Percentiles rank a stretch among this genome's conserved stretches.
These are phyloP conservation scores for Phytophthora nicotianae DNA, from an alignment of 352 stramenopile genomes.

Conservation along the genomic window DNA sequence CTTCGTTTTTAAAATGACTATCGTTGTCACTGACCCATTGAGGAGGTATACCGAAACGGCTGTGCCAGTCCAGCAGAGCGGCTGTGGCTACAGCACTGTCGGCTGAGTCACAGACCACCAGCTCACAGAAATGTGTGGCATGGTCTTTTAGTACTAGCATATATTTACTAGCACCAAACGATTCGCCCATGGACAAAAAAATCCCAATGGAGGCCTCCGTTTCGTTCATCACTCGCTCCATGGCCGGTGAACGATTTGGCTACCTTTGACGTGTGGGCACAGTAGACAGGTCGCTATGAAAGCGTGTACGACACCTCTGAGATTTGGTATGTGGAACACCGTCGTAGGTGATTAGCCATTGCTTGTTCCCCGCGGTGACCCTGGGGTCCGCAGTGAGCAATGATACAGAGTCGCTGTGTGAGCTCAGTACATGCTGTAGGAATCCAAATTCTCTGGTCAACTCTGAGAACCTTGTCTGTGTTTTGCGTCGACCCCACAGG, in stretches of 20 bases:
- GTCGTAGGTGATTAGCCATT: neutral
- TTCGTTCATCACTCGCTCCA: slow-evolving; percentile 11
- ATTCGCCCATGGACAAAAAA: slow-evolving; percentile 6
- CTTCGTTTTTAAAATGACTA: slow-evolving; percentile 15
- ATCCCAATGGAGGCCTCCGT: slow-evolving; percentile 6
- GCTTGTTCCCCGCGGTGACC: slow-evolving; percentile 5
- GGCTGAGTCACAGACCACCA: slow-evolving; percentile 25
- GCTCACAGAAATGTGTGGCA: slow-evolving; percentile 33
- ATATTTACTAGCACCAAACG: slow-evolving; percentile 16
- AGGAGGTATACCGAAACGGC: slow-evolving; percentile 3
- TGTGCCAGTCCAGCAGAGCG: slow-evolving; percentile 10
- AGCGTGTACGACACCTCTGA: neutral
- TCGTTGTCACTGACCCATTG: slow-evolving; percentile 5
- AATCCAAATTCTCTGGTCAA: neutral
- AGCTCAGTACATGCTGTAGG: neutral
- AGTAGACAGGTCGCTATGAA: slow-evolving; percentile 6
- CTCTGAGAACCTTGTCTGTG: neutral
- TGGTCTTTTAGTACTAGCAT: slow-evolving; percentile 38
- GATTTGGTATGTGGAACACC: neutral
- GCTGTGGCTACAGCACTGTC: slow-evolving; percentile 1
- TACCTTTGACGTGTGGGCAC: slow-evolving; percentile 6
- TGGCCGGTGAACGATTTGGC: neutral
- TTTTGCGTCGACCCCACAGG: neutral
- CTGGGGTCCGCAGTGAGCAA: slow-evolving; percentile 9
- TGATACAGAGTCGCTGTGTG: neutral